Conservation (phyloP, 2,329 filamentous ascomycete genomes). For the Lasiodiplodia sp. region DNA sequence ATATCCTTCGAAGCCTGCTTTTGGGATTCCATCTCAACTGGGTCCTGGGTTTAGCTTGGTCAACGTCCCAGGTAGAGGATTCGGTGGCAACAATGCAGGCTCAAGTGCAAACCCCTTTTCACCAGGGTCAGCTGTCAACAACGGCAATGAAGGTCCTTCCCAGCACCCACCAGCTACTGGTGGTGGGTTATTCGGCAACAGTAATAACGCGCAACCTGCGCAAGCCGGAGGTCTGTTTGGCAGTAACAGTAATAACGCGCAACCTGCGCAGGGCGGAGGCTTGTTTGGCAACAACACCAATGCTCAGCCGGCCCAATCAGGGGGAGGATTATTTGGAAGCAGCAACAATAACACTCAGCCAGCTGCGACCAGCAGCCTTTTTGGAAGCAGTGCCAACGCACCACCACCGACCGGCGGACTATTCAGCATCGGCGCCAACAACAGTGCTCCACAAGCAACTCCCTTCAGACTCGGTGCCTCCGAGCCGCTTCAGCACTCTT, state of each 20-base stretch:
- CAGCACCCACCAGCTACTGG: conserved; percentile 7
- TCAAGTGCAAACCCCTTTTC: neutral
- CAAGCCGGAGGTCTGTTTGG: conserved; percentile 1
- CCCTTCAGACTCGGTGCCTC: neutral
- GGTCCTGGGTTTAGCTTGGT: neutral
- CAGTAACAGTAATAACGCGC: neutral
- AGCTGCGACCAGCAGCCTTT: neutral
- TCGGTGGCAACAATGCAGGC: neutral
- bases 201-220: neutral
- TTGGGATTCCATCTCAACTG: neutral
- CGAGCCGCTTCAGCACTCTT: neutral
- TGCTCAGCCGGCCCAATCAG: neutral
- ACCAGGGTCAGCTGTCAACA: neutral
- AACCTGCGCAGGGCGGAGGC: neutral
- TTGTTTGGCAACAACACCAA: conserved; percentile 1
- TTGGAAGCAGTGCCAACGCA: neutral
- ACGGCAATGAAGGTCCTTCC: neutral
- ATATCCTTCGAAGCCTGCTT: neutral
- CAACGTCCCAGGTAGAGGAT: neutral
- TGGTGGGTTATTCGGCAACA: neutral
- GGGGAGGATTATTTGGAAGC: conserved; percentile 2
- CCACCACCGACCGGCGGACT: neutral
- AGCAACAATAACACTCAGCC: conserved; percentile 1
- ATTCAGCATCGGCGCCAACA: neutral
- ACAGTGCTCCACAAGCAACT: neutral